These are phyloP conservation scores for Prunus mume DNA, from an alignment of 306 rosid species.

Conservation along the genomic window DNA sequence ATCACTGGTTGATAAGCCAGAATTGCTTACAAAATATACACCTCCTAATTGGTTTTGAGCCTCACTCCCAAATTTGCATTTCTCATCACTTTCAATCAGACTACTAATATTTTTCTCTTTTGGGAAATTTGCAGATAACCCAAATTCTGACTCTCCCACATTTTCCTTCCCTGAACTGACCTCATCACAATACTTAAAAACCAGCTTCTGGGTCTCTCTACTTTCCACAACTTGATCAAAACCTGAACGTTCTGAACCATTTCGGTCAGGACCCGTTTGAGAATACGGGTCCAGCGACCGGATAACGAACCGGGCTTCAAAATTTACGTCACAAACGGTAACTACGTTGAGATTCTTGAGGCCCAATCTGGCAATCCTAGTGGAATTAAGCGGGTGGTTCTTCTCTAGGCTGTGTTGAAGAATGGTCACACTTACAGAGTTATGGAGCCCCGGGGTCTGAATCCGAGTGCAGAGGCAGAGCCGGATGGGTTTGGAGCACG, in stretches of 20 bases:
- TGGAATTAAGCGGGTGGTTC: constrained; percentile 82
- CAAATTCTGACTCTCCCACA: background rate
- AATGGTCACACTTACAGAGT: constrained; percentile 64
- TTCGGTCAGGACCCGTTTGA: constrained; percentile 14
- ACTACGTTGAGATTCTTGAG: constrained; percentile 55
- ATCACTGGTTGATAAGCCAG: background rate
- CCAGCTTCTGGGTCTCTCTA: constrained; percentile 24
- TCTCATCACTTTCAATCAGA: constrained; percentile 21
- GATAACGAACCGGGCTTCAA: constrained; percentile 48
- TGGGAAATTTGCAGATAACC: constrained; percentile 4
- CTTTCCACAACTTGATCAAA: constrained; percentile 16
- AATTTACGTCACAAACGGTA: constrained; percentile 71
- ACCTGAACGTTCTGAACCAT: background rate
- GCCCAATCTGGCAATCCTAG: constrained; percentile 72
- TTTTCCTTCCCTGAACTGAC: background rate
- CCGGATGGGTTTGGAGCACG: constrained; percentile 70
- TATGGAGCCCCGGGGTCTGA: constrained; percentile 41
- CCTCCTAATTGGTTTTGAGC: background rate
- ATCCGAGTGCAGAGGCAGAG: constrained; percentile 77
- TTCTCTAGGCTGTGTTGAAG: constrained; percentile 70
- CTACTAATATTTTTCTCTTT: constrained; percentile 9
- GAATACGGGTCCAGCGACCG: constrained; percentile 28
- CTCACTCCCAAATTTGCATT: constrained; percentile 15
- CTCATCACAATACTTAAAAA: constrained; percentile 9
- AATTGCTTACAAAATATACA: background rate